A percentile compares a stretch with the other conserved stretches of the same genome.
Conservation (phyloP, 805 yeast species). For the Candida hungchunana region DNA sequence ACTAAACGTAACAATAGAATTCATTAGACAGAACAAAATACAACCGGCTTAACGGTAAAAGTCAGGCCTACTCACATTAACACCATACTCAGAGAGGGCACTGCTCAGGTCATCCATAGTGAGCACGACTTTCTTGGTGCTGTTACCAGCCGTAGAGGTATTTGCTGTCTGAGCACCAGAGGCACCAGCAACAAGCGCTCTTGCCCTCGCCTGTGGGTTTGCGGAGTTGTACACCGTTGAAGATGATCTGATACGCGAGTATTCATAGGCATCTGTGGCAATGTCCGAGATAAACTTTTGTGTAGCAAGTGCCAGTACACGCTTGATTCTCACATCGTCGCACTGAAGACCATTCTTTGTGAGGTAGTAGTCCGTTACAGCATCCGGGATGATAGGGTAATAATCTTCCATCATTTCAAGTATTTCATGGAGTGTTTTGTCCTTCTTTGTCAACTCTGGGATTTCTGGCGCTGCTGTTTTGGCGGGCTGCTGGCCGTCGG, state of each 20-base stretch:
- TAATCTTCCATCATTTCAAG: slow-evolving; percentile 87
- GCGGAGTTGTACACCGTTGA: slow-evolving; percentile 81
- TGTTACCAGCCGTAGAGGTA: slow-evolving; percentile 33
- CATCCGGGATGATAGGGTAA: slow-evolving; percentile 95
- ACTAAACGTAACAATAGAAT: no score
- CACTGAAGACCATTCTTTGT: slow-evolving; percentile 82
- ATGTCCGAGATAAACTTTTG: slow-evolving; percentile 93
- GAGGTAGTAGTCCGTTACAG: slow-evolving; percentile 89
- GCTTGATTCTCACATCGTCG: slow-evolving; percentile 60
- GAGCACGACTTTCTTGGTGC: slow-evolving; percentile 74
- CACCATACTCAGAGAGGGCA: slow-evolving; percentile 89
- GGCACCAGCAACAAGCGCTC: slow-evolving; percentile 68
- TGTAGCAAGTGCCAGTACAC: slow-evolving; percentile 89
- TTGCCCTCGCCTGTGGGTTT: slow-evolving; percentile 81
- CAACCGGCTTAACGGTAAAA: slow-evolving; percentile 61
- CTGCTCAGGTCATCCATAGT: slow-evolving; percentile 92
- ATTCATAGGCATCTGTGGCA: slow-evolving; percentile 95
- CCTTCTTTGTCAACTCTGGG: slow-evolving; percentile 71
- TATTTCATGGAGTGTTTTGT: slow-evolving; percentile 79
- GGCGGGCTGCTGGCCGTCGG: slow-evolving; percentile 14
- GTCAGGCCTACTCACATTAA: slow-evolving; percentile 87
- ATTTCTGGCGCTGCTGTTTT: slow-evolving; percentile 33
- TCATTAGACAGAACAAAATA: background rate
- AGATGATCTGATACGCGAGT: slow-evolving; percentile 85
- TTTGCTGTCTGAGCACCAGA: slow-evolving; percentile 33